A percentile compares a stretch with the other conserved stretches of the same genome.
Conservation (phyloP, 2,329 filamentous ascomycete species). For the Huntiella abstrusa region DNA sequence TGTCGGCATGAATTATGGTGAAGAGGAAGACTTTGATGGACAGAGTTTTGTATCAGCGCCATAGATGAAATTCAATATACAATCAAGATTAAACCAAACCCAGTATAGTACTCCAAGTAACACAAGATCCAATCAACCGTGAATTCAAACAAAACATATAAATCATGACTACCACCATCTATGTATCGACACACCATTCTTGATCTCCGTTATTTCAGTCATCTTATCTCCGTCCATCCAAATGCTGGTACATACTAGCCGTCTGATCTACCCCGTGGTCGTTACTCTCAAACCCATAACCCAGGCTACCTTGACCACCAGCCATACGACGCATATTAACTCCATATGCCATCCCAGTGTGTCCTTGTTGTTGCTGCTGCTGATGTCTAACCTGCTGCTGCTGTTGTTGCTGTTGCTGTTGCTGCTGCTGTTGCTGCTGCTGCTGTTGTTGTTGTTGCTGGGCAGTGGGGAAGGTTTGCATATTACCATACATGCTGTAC, state of each 20-base stretch:
- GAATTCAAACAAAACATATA: too few relatives aligned
- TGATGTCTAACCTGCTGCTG: conserved; percentile 3
- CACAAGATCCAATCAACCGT: too few relatives aligned
- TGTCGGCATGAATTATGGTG: too few relatives aligned
- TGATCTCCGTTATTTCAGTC: not conserved
- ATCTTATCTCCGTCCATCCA: not conserved
- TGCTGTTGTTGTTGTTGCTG: not conserved
- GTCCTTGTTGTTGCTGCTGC: conserved; percentile 5
- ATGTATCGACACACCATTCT: too few relatives aligned
- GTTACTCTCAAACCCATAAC: conserved; percentile 5
- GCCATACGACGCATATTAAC: not conserved
- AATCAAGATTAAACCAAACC: too few relatives aligned
- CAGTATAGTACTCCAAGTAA: too few relatives aligned
- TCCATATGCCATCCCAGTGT: not conserved
- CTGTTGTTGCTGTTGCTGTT: conserved; percentile 3
- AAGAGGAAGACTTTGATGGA: not conserved
- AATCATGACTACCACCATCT: too few relatives aligned
- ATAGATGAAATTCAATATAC: too few relatives aligned
- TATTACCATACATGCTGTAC: too few relatives aligned
- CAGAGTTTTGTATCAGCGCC: too few relatives aligned
- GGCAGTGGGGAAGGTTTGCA: not conserved
- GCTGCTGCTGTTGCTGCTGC: conserved; percentile 1
- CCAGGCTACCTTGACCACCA: not conserved
- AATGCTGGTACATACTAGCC: not conserved
- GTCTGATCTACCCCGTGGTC: not conserved